These are phyloP conservation scores for Xylaria nigripes DNA, from an alignment of 495 filamentous ascomycete genomes.

Conservation along the genomic window DNA sequence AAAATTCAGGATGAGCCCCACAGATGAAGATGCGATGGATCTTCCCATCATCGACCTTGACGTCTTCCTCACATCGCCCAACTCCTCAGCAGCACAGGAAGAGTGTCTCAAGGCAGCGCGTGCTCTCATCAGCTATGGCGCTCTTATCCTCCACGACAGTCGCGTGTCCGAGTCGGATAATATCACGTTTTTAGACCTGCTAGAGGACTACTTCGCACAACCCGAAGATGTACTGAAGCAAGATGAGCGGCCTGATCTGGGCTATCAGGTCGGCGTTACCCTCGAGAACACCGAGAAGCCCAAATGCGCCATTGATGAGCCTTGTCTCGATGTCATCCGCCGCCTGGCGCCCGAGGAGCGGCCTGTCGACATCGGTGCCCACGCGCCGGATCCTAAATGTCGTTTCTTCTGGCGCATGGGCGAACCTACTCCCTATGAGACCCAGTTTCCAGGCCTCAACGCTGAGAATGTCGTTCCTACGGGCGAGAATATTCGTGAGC, in stretches of 20 bases:
- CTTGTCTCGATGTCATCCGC: conserved; percentile 40
- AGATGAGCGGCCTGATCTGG: conserved; percentile 43
- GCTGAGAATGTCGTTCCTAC: conserved; percentile 38
- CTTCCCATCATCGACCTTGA: conserved; percentile 47
- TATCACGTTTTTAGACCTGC: conserved; percentile 41
- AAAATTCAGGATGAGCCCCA: conserved; percentile 3
- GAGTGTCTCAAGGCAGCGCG: conserved; percentile 39
- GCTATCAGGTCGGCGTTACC: conserved; percentile 46
- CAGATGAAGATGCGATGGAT: conserved; percentile 36
- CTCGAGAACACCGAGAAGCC: conserved; percentile 49
- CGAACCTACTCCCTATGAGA: conserved; percentile 37
- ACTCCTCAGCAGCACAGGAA: conserved; percentile 31
- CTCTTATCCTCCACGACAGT: conserved; percentile 44
- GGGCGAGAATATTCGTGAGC: conserved; percentile 31
- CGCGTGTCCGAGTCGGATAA: conserved; percentile 43
- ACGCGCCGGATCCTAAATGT: conserved; percentile 42
- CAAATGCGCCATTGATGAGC: conserved; percentile 46
- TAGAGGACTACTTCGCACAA: conserved; percentile 48
- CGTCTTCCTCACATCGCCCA: conserved; percentile 32
- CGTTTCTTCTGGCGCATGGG: conserved; percentile 46
- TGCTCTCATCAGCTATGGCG: conserved; percentile 42
- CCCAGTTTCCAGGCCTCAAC: conserved; percentile 39
- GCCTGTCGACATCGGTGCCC: conserved; percentile 39
- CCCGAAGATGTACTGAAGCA: conserved; percentile 30
- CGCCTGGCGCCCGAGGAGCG: conserved; percentile 38